These are phyloP conservation scores for Crithidia acanthocephali DNA, from an alignment of 208 protist species.

Conservation along the genomic window DNA sequence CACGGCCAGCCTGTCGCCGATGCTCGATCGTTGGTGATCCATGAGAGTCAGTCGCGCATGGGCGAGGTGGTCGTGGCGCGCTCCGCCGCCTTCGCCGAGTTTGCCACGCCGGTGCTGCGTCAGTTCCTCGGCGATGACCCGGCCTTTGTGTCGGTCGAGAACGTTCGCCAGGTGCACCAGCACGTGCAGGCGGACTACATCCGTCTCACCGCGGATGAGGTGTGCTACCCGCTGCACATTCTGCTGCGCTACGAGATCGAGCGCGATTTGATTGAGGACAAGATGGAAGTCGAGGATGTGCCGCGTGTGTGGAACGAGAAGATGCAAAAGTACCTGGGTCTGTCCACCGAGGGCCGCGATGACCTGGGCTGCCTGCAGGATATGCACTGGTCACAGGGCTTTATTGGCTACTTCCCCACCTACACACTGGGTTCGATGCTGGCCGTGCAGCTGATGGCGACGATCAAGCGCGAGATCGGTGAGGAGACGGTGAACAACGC, in stretches of 20 bases:
- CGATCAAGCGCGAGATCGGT: slow-evolving; percentile 52
- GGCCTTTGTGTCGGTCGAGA: slow-evolving; percentile 44
- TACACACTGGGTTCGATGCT: slow-evolving; percentile 82
- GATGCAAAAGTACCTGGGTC: slow-evolving; percentile 81
- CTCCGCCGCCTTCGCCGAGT: slow-evolving; percentile 62
- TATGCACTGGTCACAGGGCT: slow-evolving; percentile 76
- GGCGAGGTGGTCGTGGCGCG: slow-evolving; percentile 66
- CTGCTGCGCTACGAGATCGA: slow-evolving; percentile 89
- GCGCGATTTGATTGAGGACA: slow-evolving; percentile 68
- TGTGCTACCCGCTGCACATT: slow-evolving; percentile 89
- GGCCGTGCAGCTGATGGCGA: slow-evolving; percentile 69
- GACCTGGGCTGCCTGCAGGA: slow-evolving; percentile 80
- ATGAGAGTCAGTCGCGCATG: slow-evolving; percentile 86
- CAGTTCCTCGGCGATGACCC: slow-evolving; percentile 50
- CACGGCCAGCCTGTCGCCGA: slow-evolving; percentile 48
- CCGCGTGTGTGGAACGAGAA: slow-evolving; percentile 79
- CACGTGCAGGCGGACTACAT: slow-evolving; percentile 66
- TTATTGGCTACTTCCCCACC: slow-evolving; percentile 87
- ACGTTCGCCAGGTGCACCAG: slow-evolving; percentile 48
- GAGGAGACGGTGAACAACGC: slow-evolving; percentile 38
- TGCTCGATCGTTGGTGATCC: slow-evolving; percentile 68
- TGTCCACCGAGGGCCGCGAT: slow-evolving; percentile 65
- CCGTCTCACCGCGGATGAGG: slow-evolving; percentile 82
- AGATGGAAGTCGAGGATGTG: slow-evolving; percentile 66
- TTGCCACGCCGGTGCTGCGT: slow-evolving; percentile 41